Evolutionary conservation across 2,329 filamentous ascomycete genomes (phyloP).

Genomic region (Colletotrichum cordylinicola): DNA sequence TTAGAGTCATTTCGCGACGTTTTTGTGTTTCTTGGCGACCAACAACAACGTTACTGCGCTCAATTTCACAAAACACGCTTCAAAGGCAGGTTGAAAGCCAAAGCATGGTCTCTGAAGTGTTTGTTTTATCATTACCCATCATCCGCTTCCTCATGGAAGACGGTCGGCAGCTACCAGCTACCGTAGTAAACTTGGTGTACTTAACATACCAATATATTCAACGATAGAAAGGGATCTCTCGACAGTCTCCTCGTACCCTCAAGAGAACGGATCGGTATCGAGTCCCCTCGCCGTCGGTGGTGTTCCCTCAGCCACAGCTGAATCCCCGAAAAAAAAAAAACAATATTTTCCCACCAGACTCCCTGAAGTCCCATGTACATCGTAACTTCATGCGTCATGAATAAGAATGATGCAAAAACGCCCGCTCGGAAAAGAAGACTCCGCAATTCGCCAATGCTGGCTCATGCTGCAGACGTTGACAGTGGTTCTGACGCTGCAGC

Average conservation of each 20-base stretch:
- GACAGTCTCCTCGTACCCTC: neutral
- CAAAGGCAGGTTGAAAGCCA: neutral
- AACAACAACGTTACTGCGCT: neutral
- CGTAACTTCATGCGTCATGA: constrained; percentile 15
- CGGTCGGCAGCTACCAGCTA: neutral
- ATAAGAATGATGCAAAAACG: neutral
- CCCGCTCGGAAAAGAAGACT: constrained; percentile 7
- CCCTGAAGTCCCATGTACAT: neutral
- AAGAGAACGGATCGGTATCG: neutral
- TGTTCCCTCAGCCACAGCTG: neutral
- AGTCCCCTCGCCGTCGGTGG: neutral
- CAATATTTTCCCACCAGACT: neutral
- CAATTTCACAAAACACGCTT: neutral
- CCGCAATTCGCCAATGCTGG: neutral
- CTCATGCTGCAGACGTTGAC: constrained; percentile 1
- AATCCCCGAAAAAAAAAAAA: neutral
- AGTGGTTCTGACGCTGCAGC: constrained; percentile 37
- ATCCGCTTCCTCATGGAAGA: neutral
- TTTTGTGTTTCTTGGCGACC: neutral
- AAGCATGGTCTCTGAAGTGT: neutral
- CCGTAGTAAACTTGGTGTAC: neutral
- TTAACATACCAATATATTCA: neutral
- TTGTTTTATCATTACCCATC: constrained; percentile 1
- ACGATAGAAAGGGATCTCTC: neutral
- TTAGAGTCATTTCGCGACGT: neutral